Conservation (phyloP, 371 early-diverging fungal genomes). For the Rhizopus arrhizus region DNA sequence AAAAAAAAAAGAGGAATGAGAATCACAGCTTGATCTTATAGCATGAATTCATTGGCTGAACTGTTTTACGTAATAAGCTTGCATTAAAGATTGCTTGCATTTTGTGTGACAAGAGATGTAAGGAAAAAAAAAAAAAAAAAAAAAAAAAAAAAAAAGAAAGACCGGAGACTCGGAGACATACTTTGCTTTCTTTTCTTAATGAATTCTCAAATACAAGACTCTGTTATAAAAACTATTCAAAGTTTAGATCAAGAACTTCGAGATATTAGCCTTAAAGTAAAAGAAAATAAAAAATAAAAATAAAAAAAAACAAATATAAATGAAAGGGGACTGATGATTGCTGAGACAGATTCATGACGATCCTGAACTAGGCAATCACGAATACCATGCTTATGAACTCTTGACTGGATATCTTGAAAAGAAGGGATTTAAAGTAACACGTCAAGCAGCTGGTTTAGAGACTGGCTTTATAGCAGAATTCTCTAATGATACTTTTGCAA, state of each 20-base stretch:
- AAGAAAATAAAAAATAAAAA: too few species aligned
- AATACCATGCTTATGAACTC: slow-evolving; percentile 48
- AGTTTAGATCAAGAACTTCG: slow-evolving; percentile 17
- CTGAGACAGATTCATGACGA: slow-evolving; percentile 52
- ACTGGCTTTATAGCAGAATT: slow-evolving; percentile 66
- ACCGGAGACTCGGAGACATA: too few species aligned
- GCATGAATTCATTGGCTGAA: too few species aligned
- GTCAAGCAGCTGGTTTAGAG: slow-evolving; percentile 51
- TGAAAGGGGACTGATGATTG: background rate
- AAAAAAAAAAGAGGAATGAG: too few species aligned
- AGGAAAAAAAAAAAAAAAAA: too few species aligned
- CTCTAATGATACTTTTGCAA: slow-evolving; percentile 34
- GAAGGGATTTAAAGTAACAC: slow-evolving; percentile 56
- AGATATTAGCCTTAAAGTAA: slow-evolving; percentile 28
- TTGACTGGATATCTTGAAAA: slow-evolving; percentile 56
- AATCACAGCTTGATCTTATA: too few species aligned
- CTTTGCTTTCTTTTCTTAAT: too few species aligned
- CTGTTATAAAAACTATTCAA: slow-evolving; percentile 18
- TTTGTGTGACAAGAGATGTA: too few species aligned
- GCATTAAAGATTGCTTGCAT: too few species aligned
- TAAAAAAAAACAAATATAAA: background rate
- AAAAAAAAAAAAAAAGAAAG: too few species aligned
- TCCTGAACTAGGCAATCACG: slow-evolving; percentile 63
- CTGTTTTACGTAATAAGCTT: too few species aligned
- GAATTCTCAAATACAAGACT: slow-evolving; percentile 2